Evolutionary conservation across 805 yeast genomes (phyloP).

Genomic region (Metschnikowia orientalis): DNA sequence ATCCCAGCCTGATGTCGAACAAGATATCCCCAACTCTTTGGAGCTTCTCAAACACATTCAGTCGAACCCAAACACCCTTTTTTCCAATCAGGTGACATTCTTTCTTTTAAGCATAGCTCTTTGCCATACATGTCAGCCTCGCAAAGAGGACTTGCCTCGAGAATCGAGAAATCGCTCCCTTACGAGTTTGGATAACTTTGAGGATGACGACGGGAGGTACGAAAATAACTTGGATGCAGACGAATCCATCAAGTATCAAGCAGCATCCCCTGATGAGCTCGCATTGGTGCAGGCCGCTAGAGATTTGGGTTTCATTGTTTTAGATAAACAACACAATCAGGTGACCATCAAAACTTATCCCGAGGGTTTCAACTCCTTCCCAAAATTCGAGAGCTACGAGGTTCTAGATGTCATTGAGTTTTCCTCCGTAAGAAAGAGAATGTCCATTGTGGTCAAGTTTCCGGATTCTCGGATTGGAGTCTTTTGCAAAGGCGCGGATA

Average conservation of each 20-base stretch:
- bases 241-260: conserved; percentile 71
- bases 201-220: conserved; percentile 6
- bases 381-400: conserved; percentile 65
- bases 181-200: conserved; percentile 21
- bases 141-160: conserved; percentile 25
- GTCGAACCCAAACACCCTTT: conserved; percentile 61
- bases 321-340: conserved; percentile 56
- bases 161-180: conserved; percentile 10
- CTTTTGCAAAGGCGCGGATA: conserved; percentile 95
- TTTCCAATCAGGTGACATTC: conserved; percentile 69
- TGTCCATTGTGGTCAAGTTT: conserved; percentile 79
- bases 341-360: conserved; percentile 78
- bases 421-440: conserved; percentile 81
- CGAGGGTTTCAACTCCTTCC: conserved; percentile 63
- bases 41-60: conserved; percentile 70
- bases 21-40: conserved; percentile 46
- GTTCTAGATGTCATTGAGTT: conserved; percentile 82
- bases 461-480: conserved; percentile 74
- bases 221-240: conserved; percentile 20
- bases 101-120: conserved; percentile 78
- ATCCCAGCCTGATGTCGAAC: conserved; percentile 43
- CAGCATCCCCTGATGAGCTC: conserved; percentile 94
- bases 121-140: conserved; percentile 88
- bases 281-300: conserved; percentile 93
- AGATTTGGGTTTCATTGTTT: conserved; percentile 87